Evolutionary conservation across 345 rosid species (phyloP), one percentile per base, ranked within the genome.

Genomic region (thale cress (Arabidopsis thaliana)): DNA sequence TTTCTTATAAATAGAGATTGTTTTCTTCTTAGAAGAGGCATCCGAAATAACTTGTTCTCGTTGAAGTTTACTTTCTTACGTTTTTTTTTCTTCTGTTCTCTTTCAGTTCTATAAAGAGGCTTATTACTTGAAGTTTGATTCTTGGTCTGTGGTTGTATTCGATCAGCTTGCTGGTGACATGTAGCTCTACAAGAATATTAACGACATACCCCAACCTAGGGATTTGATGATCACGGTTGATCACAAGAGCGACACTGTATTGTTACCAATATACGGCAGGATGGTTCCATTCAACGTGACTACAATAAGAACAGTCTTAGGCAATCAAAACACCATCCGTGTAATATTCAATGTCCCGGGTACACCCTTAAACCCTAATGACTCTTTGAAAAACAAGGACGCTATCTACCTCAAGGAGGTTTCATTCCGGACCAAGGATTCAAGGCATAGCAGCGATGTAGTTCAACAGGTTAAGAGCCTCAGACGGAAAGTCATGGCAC

Each of bases 251-350:
- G 96, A 95, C 75, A 92, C 97, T 11, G 82, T 95, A 45, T 86
- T 92, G 46, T 79, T 95, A 69, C 99, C 97, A 45, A 83, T 95
- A 57, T 85, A 90, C 62, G 99, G 97, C 22, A 87, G 84, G 67
- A 89, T 95, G 89, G 91, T 89, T 12, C 97, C 99, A 1, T 92
- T 92, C 81, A 97, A 92, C 80, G 96, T 92, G 20, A 90, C 93
- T 33, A 88, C 97, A 4, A 84, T 92, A 68, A 90, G 88, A 84
- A 95, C 91, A 52, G 97, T 87, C 53, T 90, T 96, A 30, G 87
- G 93, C 81, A 95, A 92, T 87, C 91, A 89, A 73, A 97, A 90
- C 80, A 85, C 89, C 14, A 92, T 95, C 60, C 87, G 97, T 37
- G 86, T 95, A 41, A 90, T 89, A 20, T 95, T 92, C 69, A 87